Percentiles rank a stretch among this genome's conserved stretches.
phyloP scores from a whole-genome alignment of 352 stramenopile species.

The Aphanomyces euteiches region DNA sequence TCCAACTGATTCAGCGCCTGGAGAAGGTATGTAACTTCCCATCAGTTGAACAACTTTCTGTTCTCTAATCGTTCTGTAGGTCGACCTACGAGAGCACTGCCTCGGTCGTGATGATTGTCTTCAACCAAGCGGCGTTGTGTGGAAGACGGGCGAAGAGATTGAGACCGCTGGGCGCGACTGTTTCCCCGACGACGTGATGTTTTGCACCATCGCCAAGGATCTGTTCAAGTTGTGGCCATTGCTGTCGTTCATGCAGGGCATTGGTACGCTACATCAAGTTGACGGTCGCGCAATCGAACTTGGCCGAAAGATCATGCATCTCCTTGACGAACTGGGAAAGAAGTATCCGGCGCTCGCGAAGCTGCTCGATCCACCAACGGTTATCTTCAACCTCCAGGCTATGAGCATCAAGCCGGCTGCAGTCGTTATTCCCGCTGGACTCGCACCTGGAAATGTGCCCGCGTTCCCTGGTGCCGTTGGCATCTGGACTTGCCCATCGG shows the following conservation, averaged over 20 bases:
- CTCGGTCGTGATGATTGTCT: slow-evolving; percentile 40
- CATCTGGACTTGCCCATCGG: slow-evolving; percentile 39
- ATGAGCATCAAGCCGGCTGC: slow-evolving; percentile 34
- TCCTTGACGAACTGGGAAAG: slow-evolving; percentile 35
- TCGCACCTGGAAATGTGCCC: slow-evolving; percentile 36
- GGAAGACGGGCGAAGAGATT: slow-evolving; percentile 38
- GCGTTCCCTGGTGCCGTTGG: slow-evolving; percentile 37
- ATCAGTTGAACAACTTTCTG: slow-evolving; percentile 27
- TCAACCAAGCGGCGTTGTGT: slow-evolving; percentile 36
- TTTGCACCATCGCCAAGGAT: slow-evolving; percentile 36
- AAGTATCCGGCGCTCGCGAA: slow-evolving; percentile 36
- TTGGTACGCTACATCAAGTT: slow-evolving; percentile 38
- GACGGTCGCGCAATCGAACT: slow-evolving; percentile 36
- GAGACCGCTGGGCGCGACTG: slow-evolving; percentile 35
- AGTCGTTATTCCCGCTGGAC: slow-evolving; percentile 35
- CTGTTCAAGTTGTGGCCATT: slow-evolving; percentile 39
- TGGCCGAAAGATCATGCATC: slow-evolving; percentile 37
- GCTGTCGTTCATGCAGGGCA: slow-evolving; percentile 38
- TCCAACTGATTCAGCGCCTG: slow-evolving; percentile 37
- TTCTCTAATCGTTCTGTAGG: slow-evolving; percentile 34
- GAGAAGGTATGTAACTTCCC: slow-evolving; percentile 33
- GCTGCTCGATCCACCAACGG: slow-evolving; percentile 38
- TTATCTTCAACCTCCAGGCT: slow-evolving; percentile 39
- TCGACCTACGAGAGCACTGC: slow-evolving; percentile 35
- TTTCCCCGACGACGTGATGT: slow-evolving; percentile 38